Conservation (phyloP, 2,329 filamentous ascomycete genomes). For the Mycosphaerella arachidis region DNA sequence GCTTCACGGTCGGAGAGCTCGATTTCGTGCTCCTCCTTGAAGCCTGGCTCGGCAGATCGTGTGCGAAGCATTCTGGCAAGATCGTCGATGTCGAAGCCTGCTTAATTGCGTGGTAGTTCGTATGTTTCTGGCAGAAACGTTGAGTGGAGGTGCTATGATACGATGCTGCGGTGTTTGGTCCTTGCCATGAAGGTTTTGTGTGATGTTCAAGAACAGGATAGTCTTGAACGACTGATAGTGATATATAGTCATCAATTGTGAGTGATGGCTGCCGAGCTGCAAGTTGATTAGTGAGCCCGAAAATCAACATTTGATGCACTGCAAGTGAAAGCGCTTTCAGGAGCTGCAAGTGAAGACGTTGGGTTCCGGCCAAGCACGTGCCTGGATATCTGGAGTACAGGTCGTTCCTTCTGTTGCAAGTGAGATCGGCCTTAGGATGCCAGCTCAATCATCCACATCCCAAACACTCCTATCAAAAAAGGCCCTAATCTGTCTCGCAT, state of each 20-base stretch:
- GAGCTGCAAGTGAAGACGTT: too few species aligned
- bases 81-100: background rate
- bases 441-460: slow-evolving; percentile 39
- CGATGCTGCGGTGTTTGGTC: background rate
- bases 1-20: background rate
- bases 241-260: background rate
- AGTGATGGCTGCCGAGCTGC: too few species aligned
- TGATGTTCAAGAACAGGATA: background rate
- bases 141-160: background rate
- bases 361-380: too few species aligned
- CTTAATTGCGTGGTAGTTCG: background rate
- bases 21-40: background rate
- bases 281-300: too few species aligned
- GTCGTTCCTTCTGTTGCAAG: too few species aligned
- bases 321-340: too few species aligned
- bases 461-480: slow-evolving; percentile 72
- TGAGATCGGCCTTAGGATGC: too few species aligned
- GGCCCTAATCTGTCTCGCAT: slow-evolving; percentile 67
- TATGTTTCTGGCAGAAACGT: background rate
- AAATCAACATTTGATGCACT: too few species aligned
- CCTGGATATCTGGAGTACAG: too few species aligned
- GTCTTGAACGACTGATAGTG: background rate
- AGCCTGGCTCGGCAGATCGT: background rate
- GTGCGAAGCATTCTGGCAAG: background rate
- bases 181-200: background rate